Base-by-base conservation (phyloP, 2,329 filamentous ascomycete genomes). In the Albophoma yamanashiensis region DNA sequence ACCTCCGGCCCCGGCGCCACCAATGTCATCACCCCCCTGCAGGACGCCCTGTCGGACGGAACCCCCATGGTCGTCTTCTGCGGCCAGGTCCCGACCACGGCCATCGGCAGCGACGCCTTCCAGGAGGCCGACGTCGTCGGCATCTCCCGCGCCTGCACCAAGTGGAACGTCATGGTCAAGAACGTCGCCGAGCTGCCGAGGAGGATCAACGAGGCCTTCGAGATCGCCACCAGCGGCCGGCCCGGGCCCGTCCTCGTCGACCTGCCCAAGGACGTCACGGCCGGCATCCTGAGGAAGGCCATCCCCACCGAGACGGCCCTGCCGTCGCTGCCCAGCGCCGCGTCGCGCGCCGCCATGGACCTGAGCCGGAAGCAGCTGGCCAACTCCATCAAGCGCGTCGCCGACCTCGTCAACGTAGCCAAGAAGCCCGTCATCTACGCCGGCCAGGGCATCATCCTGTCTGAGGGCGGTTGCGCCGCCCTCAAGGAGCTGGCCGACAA, bases 81-180 rank as follows among this genome's bases (percentile, higher is more conserved):
- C 65, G 94, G 94, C 57, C 94, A 99, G 84, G 94, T 99, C 62
- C 82, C 86, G 9, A 97, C 93, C 42, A 86, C 83, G 55, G 89
- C 91, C 59, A 97, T 97, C 74, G 94, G 94, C 63, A 95, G 89
- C 64, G 93, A 97, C 73, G 91, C 92, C 60, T 97, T 97, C 82
- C 94, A 99, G 74, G 94, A 97, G 77, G 92, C 92, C 61, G 94
- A 99, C 71, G 87, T 96, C 42, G 81, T 97, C 62, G 93, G 93
- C 67, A 97, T 99, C 74, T 96, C 91, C 40, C 85, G 93, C 69
- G 87, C 92, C 25, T 97, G 92, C 82, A 97, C 92, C 67, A 97
- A 97, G 80, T 99, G 94, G 94, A 97, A 97, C 69, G 91, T 96
- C 62, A 95, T 97, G 92, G 91, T 97, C 56, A 97, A 95, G 82